Evolutionary conservation across 371 early-diverging fungal genomes (phyloP), one percentile per base, ranked within the genome.

Genomic region (Sanchytrium tribonematis): DNA sequence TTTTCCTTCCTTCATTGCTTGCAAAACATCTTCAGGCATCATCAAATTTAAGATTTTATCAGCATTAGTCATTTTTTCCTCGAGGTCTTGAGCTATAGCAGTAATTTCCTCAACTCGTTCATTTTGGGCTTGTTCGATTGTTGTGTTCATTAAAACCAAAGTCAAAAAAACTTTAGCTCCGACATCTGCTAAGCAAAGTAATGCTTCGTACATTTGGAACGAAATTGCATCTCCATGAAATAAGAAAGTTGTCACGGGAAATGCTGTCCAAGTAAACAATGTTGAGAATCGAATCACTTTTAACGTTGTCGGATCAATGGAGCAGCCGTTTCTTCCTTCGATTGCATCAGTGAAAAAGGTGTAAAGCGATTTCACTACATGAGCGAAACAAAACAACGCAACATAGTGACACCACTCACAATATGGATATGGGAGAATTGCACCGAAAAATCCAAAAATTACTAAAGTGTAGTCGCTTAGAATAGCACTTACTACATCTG

Each of bases 1-100:
- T 28, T 71, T 70, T 22, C 77, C 77, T 30, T 66, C 70, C 71
- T 77, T 77, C 71, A 77, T 70, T 28, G 75, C 73, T 30, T 74
- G 69, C 29, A 76, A 66, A 1, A 77, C 72, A 0, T 73, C 71
- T 28, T 74, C 69, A 27, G 78, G 78, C 74, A 78, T 73, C 30
- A 78, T 69, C 69, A 72, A 72, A 31, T 74, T 72, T 69, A 78
- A 69, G 1, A 78, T 66, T 27, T 70, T 69, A 65, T 75, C 77
- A 30, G 74, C 69, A 67, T 75, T 72, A 28, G 31, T 71, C 71
- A 74, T 72, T 69, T 75, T 73, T 5, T 28, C 30, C 70, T 74
- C 77, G 29, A 78, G 66, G 29, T 72, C 70, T 29, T 31, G 17
- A 29, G 72, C 73, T 31, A 77, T 70, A 1, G 67, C 68, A 17